phyloP scores from a whole-genome alignment of 2,329 filamentous ascomycete species.

The Aspergillus sp. region DNA sequence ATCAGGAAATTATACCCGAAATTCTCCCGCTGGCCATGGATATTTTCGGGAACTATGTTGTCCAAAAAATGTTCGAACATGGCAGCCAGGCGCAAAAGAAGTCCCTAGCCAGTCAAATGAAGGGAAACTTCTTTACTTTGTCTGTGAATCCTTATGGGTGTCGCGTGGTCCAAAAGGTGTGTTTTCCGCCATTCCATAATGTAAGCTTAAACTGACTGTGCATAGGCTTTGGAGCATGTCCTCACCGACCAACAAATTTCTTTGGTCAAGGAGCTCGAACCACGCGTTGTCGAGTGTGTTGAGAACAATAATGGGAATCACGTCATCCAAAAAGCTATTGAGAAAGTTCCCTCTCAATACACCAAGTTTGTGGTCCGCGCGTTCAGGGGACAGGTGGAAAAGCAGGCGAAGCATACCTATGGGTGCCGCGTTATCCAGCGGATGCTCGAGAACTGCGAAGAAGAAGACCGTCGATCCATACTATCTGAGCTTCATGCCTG shows the following conservation, averaged over 20 bases:
- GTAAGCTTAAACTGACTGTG: conserved; percentile 23
- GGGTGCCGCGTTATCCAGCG: conserved; percentile 92
- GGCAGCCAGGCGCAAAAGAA: conserved; percentile 93
- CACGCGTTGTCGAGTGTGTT: conserved; percentile 73
- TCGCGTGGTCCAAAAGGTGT: conserved; percentile 89
- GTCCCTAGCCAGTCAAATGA: conserved; percentile 81
- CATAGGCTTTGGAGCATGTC: conserved; percentile 80
- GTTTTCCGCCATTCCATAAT: conserved; percentile 14
- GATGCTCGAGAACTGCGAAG: conserved; percentile 79
- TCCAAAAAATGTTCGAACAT: conserved; percentile 96
- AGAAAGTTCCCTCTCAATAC: conserved; percentile 72
- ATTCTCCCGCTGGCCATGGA: conserved; percentile 89
- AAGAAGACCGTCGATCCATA: conserved; percentile 68
- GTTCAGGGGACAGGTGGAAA: conserved; percentile 71
- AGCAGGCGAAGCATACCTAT: conserved; percentile 75
- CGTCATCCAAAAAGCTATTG: conserved; percentile 91
- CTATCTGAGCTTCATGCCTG: conserved; percentile 76
- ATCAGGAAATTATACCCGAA: conserved; percentile 82
- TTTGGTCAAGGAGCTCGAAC: conserved; percentile 78
- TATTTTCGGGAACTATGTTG: conserved; percentile 97
- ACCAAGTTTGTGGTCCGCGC: conserved; percentile 83
- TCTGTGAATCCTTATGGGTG: conserved; percentile 92
- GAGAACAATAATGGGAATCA: conserved; percentile 93
- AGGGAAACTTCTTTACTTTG: conserved; percentile 74
- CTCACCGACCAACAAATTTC: conserved; percentile 87